Evolutionary conservation across 768 basidiomycete species (phyloP).

Genomic region (Amanita exitialis): DNA sequence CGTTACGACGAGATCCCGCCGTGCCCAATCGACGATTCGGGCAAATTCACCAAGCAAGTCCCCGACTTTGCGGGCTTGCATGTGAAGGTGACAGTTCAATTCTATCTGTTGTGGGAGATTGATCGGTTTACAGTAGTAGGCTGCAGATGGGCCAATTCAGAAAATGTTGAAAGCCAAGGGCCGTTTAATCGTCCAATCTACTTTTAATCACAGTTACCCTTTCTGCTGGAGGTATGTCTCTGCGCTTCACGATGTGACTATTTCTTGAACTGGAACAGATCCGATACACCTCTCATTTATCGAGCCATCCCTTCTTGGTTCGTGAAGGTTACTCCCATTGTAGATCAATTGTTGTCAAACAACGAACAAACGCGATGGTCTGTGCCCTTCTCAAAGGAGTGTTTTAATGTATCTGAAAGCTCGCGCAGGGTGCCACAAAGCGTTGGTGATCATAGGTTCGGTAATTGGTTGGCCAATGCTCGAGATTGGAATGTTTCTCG

Average conservation of each 20-base stretch:
- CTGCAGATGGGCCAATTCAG: slow-evolving; percentile 91
- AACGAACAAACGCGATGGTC: slow-evolving; percentile 89
- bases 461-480: slow-evolving; percentile 97
- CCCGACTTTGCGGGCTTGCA: slow-evolving; percentile 81
- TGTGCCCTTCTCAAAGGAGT: slow-evolving; percentile 8
- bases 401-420: neutral
- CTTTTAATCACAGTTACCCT: slow-evolving; percentile 85
- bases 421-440: slow-evolving; percentile 74
- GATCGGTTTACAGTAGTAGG: slow-evolving; percentile 30
- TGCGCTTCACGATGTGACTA: neutral
- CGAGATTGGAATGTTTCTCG: slow-evolving; percentile 99
- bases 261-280: slow-evolving; percentile 37
- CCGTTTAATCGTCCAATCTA: slow-evolving; percentile 80
- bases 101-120: neutral
- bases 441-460: slow-evolving; percentile 88
- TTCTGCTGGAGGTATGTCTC: slow-evolving; percentile 84
- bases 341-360: slow-evolving; percentile 81
- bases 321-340: slow-evolving; percentile 75
- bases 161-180: slow-evolving; percentile 83
- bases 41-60: slow-evolving; percentile 82
- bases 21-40: slow-evolving; percentile 88
- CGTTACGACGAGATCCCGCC: slow-evolving; percentile 88
- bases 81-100: slow-evolving; percentile 61
- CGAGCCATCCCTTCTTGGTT: slow-evolving; percentile 97
- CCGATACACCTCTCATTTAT: slow-evolving; percentile 91